Percentiles rank a stretch among this genome's conserved stretches.
These are phyloP conservation scores for Dothiorella sarmentorum DNA, from an alignment of 2,329 filamentous ascomycete genomes.

Conservation along the genomic window DNA sequence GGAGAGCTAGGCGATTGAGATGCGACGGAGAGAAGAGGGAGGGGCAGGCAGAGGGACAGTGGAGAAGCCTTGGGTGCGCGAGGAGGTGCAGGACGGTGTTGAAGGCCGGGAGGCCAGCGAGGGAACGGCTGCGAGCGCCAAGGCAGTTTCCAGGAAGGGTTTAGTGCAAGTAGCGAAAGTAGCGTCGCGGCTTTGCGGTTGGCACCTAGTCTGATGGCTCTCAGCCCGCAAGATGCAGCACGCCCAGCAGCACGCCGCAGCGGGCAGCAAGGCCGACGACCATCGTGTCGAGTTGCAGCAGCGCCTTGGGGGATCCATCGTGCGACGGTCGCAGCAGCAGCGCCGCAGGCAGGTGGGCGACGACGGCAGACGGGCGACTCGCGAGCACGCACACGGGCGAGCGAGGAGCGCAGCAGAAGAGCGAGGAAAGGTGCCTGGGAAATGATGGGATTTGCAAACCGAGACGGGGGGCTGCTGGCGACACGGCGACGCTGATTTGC, in stretches of 20 bases:
- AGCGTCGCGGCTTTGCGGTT: too few species aligned
- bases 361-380: neutral
- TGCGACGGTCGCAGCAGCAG: constrained; percentile 1
- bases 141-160: neutral
- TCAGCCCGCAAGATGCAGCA: neutral
- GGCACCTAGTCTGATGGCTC: neutral
- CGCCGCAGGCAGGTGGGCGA: neutral
- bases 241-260: neutral
- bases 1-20: constrained; percentile 6
- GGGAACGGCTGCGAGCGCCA: neutral
- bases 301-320: neutral
- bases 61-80: constrained; percentile 5
- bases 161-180: neutral
- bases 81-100: constrained; percentile 13
- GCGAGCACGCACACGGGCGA: constrained; percentile 5
- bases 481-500: constrained; percentile 3
- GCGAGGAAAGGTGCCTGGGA: constrained; percentile 5
- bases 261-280: neutral
- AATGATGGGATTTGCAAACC: neutral
- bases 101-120: constrained; percentile 14
- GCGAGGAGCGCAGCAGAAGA: constrained; percentile 10
- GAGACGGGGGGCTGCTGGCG: neutral
- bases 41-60: constrained; percentile 5
- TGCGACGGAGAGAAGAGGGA: constrained; percentile 4
- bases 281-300: neutral